Base-by-base conservation (phyloP, 2,329 filamentous ascomycete species). In the Colletotrichum endophyticum region DNA sequence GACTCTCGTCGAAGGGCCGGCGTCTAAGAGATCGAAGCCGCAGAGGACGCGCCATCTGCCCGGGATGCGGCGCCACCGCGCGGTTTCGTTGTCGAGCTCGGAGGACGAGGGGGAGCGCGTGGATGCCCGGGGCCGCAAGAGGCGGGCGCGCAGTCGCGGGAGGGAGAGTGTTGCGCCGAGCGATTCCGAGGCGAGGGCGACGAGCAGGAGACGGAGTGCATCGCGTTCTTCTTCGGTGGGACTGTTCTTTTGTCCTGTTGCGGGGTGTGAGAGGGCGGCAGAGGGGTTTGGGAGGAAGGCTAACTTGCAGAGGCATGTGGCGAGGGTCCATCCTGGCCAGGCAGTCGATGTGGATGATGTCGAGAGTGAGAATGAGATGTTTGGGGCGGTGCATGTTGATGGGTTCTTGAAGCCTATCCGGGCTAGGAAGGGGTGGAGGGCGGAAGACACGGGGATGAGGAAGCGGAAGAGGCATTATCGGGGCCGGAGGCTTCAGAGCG, bases 361-460 rank as follows among this genome's bases (percentile, higher is more conserved):
- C 36, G 85, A 85, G 25, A 86, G 88, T 75, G 89, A 87, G 79
- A 90, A 89, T 73, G 91, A 92, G 80, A 89, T 92, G 80, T 79
- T 88, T 11, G 93, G 92, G 1, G 93, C 88, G 0, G 91, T 95
- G 25, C 93, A 95, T 79, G 89, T 92, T 2, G 93, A 95, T 82
- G 92, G 93, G 0, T 95, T 94, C 80, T 79, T 95, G 79, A 86
- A 87, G 80, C 89, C 90, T 6, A 88, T 95, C 69, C 84, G 86
- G 73, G 83, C 86, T 1, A 84, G 87, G 8, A 84, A 81, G 59
- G 90, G 89, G 0, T 91, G 89, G 90, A 61, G 75, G 19, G 75
- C 72, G 4, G 75, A 77, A 39, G 75, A 77, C 8, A 44, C 62
- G 36, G 66, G 66, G 6, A 27, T n/a, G 34, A 77, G 75, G 66